Evolutionary conservation across 2,329 filamentous ascomycete genomes (phyloP).

Genomic region (Tolypocladium capitatum): DNA sequence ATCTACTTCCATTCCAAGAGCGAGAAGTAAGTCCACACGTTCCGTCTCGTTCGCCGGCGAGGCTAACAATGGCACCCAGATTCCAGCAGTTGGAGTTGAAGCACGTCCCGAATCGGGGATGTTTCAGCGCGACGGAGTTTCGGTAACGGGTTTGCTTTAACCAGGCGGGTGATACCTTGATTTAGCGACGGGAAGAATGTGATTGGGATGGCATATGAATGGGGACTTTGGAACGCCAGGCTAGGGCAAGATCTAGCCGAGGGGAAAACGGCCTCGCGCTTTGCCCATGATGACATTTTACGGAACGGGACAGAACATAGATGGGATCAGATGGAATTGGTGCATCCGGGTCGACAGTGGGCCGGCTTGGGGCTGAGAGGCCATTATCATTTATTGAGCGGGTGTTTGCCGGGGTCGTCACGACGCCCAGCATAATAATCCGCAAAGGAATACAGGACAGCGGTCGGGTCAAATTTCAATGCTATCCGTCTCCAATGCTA

Average conservation of each 20-base stretch:
- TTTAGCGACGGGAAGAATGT: slow-evolving; percentile 2
- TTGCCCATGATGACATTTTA: not conserved
- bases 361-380: not conserved
- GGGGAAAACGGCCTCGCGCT: not conserved
- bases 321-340: not conserved
- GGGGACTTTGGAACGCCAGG: not conserved
- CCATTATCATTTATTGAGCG: not conserved
- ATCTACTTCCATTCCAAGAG: slow-evolving; percentile 98
- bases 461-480: not conserved
- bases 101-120: slow-evolving; percentile 74
- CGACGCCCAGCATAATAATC: not conserved
- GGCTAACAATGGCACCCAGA: slow-evolving; percentile 27
- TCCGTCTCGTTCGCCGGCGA: not conserved
- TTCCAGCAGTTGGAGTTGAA: slow-evolving; percentile 89
- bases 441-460: not conserved
- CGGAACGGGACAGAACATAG: not conserved
- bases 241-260: not conserved
- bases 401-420: not conserved
- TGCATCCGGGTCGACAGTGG: not conserved
- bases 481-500: slow-evolving; percentile 1
- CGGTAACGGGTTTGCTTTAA: slow-evolving; percentile 15
- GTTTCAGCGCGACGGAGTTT: slow-evolving; percentile 79
- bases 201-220: not conserved
- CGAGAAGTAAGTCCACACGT: slow-evolving; percentile 60
- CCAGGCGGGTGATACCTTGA: slow-evolving; percentile 2